Conservation (phyloP, 148 eudicot genomes). For the Cornus controversa region DNA sequence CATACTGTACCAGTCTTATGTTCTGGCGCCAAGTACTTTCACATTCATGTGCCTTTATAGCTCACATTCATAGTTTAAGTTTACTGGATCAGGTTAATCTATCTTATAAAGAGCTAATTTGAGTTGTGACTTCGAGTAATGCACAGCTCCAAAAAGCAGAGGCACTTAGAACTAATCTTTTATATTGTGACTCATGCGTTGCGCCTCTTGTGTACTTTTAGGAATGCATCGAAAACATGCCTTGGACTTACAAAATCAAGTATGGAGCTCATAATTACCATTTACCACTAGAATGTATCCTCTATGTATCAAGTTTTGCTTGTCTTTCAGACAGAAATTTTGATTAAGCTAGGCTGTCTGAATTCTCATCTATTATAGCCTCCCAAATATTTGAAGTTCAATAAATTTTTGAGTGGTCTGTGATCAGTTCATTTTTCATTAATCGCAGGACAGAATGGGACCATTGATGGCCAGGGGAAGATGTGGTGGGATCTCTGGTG, state of each 20-base stretch:
- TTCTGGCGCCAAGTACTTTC: background rate
- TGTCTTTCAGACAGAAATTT: background rate
- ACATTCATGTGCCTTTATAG: background rate
- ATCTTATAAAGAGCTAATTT: background rate
- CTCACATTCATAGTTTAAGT: background rate
- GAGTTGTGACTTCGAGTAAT: background rate
- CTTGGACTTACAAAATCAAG: background rate
- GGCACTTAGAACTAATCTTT: background rate
- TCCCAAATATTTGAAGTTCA: background rate
- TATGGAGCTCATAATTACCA: background rate
- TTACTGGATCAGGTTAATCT: background rate
- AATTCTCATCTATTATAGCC: background rate
- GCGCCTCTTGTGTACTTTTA: background rate
- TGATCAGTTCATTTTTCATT: conserved; percentile 20
- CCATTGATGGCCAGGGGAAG: conserved; percentile 85
- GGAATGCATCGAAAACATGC: background rate
- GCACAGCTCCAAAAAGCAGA: background rate
- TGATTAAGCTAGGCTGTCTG: background rate
- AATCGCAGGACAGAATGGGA: conserved; percentile 80
- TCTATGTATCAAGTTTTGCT: background rate
- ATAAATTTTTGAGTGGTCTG: background rate
- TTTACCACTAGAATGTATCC: too few relatives aligned
- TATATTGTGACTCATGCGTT: background rate
- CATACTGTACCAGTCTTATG: background rate
- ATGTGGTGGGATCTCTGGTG: conserved; percentile 99